Evolutionary conservation across 179 eudicot species (phyloP), one percentile per base, ranked within the genome.

Genomic region (Beta lomatogona): DNA sequence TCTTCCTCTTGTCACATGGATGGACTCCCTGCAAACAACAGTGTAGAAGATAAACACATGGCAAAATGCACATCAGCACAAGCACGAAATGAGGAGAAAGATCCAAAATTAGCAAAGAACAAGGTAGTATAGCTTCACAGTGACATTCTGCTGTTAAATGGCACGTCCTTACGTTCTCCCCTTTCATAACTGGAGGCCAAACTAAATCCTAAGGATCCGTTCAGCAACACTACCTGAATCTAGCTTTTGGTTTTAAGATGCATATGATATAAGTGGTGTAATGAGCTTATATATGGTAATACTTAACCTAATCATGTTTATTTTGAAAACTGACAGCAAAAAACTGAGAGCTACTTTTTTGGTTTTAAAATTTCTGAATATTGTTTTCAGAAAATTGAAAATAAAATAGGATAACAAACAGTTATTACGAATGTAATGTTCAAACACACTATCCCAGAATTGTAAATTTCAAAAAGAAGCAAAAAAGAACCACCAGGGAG

Each of bases 1-100:
- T 94, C 83, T 92, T 91, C 88, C 99, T 89, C 91, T 89, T 91
- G 80, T 96, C 94, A 68, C 94, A 94, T 79, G 94, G 94, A 84
- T 91, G 92, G 72, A 91, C 89, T 76, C 99, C 99, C 99, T 95
- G 93, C 85, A 90, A 60, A 55, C 7, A 69, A 36, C 57, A 54
- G 36, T 22, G 58, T 68, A 41, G 25, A 18, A 12, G 4, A 63
- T 15, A 19, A n/a, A 61, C 58, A 54, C 3, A 83, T 45, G 55
- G 21, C 5, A 75, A 8, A 58, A 6, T 31, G 15, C 14, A 25
- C 54, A 15, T 10, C 12, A 11, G 52, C 18, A 25, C 60, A 72
- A 4, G 12, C 8, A 2, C 16, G 13, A 48, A 6, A 36, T 36
- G 41, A 48, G 52, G 9, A 45, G 60, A 59, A 6, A 28, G 4